These are phyloP conservation scores for Citropsis articulata DNA, from an alignment of 345 rosid species.

Conservation along the genomic window DNA sequence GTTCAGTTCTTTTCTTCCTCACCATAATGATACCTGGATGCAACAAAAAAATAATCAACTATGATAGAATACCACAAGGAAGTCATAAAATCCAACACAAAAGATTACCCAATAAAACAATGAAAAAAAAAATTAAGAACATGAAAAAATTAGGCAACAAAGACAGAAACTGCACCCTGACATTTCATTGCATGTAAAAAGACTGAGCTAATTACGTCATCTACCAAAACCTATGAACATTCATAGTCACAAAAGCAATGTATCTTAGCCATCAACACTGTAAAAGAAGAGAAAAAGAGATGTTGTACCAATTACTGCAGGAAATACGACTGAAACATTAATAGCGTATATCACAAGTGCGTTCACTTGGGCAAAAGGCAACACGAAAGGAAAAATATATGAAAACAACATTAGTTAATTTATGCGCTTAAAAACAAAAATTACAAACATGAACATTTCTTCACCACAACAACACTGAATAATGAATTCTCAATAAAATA, in stretches of 20 bases:
- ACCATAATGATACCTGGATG: conserved; percentile 50
- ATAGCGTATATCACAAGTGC: background rate
- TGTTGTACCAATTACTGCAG: background rate
- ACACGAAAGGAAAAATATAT: too few species aligned
- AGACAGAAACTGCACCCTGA: background rate
- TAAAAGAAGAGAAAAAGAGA: background rate
- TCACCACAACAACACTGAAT: background rate
- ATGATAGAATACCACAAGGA: background rate
- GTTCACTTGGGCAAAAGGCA: background rate
- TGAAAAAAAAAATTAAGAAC: background rate
- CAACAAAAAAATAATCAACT: background rate
- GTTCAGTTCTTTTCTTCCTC: conserved; percentile 71
- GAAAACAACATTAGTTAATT: background rate
- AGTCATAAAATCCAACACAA: background rate
- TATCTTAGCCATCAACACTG: background rate
- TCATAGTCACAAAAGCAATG: background rate
- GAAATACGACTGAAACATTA: background rate
- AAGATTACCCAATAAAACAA: background rate
- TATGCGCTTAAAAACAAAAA: background rate
- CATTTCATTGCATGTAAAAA: too few species aligned
- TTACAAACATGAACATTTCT: background rate
- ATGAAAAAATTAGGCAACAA: background rate
- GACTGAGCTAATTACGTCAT: background rate
- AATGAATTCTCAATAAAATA: background rate
- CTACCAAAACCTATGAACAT: background rate